These are phyloP conservation scores for Aspergillus persii DNA, from an alignment of 2,329 filamentous ascomycete genomes.

Conservation along the genomic window DNA sequence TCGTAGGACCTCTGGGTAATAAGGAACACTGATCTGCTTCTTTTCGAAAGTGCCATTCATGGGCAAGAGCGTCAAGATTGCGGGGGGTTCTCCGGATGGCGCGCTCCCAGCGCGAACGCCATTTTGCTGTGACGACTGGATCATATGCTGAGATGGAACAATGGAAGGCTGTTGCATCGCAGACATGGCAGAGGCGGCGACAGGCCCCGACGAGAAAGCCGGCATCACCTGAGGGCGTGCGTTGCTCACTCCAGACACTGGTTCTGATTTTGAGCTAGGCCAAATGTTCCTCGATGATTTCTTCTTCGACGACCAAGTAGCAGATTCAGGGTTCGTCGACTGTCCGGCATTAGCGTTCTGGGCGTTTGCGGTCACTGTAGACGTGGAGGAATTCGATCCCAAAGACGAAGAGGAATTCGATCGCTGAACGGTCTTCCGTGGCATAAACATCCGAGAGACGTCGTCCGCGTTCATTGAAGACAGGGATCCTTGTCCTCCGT, in stretches of 20 bases:
- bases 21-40: slow-evolving; percentile 93
- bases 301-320: slow-evolving; percentile 45
- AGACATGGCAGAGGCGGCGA: slow-evolving; percentile 61
- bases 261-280: slow-evolving; percentile 65
- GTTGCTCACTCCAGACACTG: slow-evolving; percentile 61
- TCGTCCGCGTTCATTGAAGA: slow-evolving; percentile 80
- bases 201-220: slow-evolving; percentile 56
- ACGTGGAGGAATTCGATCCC: slow-evolving; percentile 58
- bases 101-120: slow-evolving; percentile 48
- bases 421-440: slow-evolving; percentile 81
- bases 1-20: slow-evolving; percentile 85
- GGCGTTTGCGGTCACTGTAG: slow-evolving; percentile 33
- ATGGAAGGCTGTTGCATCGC: slow-evolving; percentile 63
- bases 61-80: slow-evolving; percentile 80
- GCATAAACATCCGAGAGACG: slow-evolving; percentile 81
- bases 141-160: slow-evolving; percentile 67
- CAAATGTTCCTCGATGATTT: slow-evolving; percentile 56
- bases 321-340: slow-evolving; percentile 35
- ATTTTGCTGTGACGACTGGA: slow-evolving; percentile 62
- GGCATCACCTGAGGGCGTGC: slow-evolving; percentile 62
- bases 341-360: slow-evolving; percentile 41
- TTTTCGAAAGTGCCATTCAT: slow-evolving; percentile 96
- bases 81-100: slow-evolving; percentile 59
- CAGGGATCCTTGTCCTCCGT: slow-evolving; percentile 59
- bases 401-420: slow-evolving; percentile 89